Conservation (phyloP, 306 rosid genomes). For the Quercus cerris region DNA sequence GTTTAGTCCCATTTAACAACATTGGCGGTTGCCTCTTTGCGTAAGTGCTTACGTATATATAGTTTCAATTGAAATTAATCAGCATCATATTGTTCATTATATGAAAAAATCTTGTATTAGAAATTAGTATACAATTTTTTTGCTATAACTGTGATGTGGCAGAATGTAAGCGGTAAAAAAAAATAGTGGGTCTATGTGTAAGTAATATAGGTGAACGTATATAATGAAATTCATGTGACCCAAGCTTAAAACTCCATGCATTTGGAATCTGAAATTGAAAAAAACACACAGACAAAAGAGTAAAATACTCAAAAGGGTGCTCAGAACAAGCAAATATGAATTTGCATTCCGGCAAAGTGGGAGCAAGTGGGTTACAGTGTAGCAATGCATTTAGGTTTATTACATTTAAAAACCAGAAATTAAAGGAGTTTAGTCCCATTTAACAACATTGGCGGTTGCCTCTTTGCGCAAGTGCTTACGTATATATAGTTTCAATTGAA, state of each 20-base stretch:
- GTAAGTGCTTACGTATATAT: not conserved
- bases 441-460: not conserved
- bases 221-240: not conserved
- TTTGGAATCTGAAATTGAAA: too few species aligned
- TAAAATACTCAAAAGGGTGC: too few species aligned
- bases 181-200: too few species aligned
- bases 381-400: too few species aligned
- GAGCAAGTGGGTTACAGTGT: not conserved
- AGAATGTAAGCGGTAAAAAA: too few species aligned
- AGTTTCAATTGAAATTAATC: not conserved
- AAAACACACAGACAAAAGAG: too few species aligned
- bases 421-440: not conserved
- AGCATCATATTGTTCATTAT: too few species aligned
- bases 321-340: too few species aligned
- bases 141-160: too few species aligned
- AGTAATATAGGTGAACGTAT: not conserved
- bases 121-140: too few species aligned
- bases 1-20: not conserved
- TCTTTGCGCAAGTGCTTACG: not conserved
- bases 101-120: too few species aligned
- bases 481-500: not conserved
- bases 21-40: not conserved
- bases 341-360: not conserved
- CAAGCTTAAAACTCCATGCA: not conserved
- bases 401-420: too few species aligned